A percentile compares a stretch with the other conserved stretches of the same genome.
These are phyloP conservation scores for Juglanconis juglandina DNA, from an alignment of 2,329 filamentous ascomycete species.

Conservation along the genomic window DNA sequence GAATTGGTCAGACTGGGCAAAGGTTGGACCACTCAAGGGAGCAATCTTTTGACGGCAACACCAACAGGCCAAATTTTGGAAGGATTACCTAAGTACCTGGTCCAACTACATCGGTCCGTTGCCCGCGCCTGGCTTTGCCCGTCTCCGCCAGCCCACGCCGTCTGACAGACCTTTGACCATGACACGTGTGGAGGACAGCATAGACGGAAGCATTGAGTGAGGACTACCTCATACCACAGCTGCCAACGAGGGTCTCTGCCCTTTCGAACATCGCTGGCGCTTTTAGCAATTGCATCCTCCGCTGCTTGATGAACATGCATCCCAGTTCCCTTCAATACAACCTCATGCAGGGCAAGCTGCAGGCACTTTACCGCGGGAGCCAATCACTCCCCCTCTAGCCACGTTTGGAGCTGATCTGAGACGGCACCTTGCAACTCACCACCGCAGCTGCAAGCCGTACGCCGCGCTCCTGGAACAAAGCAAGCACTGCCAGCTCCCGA, in stretches of 20 bases:
- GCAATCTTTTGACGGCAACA: background rate
- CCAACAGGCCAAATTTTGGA: background rate
- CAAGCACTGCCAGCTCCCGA: background rate
- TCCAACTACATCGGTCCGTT: background rate
- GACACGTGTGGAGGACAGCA: background rate
- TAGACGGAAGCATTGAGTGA: background rate
- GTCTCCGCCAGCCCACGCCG: background rate
- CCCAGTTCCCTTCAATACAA: background rate
- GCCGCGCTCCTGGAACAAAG: background rate
- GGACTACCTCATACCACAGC: no score
- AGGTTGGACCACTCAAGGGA: no score
- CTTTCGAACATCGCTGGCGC: background rate
- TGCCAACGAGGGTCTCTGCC: background rate
- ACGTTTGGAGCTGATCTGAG: conserved; percentile 3
- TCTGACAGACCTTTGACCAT: no score
- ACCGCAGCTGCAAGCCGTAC: background rate
- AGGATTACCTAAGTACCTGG: background rate
- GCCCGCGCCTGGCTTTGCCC: background rate
- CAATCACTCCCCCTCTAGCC: background rate
- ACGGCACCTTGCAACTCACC: background rate
- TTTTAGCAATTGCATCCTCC: background rate
- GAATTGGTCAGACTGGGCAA: no score
- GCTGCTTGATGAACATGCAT: background rate
- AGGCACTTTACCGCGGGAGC: background rate
- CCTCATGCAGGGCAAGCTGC: conserved; percentile 3